Conservation (phyloP, 306 rosid species). For the Sicyos edulis region DNA sequence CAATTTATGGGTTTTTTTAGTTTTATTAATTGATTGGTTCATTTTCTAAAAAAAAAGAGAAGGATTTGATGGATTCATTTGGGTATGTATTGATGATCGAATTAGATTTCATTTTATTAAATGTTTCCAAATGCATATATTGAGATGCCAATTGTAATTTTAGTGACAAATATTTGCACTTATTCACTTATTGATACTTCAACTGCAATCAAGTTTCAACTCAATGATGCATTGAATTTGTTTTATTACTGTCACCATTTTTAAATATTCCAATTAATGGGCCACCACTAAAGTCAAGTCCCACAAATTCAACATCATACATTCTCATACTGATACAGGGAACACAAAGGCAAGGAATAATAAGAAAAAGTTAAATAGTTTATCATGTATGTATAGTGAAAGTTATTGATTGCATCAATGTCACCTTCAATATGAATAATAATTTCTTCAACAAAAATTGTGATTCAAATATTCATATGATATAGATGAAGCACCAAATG, state of each 20-base stretch:
- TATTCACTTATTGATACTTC: too few species aligned
- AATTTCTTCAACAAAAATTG: not conserved
- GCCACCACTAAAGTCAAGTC: constrained; percentile 14
- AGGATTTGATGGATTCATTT: too few species aligned
- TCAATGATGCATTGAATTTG: not conserved
- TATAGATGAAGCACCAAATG: not conserved
- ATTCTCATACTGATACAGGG: not conserved
- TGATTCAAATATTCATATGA: not conserved
- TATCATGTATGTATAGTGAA: not conserved
- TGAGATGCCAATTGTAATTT: too few species aligned
- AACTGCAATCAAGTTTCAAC: not conserved
- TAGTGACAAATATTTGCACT: too few species aligned
- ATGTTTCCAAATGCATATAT: not conserved
- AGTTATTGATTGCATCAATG: not conserved
- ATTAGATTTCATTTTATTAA: too few species aligned
- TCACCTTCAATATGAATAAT: not conserved
- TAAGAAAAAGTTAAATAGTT: not conserved
- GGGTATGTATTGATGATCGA: too few species aligned
- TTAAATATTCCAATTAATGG: not conserved
- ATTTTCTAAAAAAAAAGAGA: too few species aligned
- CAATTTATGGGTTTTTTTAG: too few species aligned
- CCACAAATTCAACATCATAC: constrained; percentile 1
- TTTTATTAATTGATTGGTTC: too few species aligned
- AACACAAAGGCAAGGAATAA: not conserved
- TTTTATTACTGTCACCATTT: not conserved